These are phyloP conservation scores for Scheffersomyces amazonensis DNA, from an alignment of 805 yeast species.

Conservation along the genomic window DNA sequence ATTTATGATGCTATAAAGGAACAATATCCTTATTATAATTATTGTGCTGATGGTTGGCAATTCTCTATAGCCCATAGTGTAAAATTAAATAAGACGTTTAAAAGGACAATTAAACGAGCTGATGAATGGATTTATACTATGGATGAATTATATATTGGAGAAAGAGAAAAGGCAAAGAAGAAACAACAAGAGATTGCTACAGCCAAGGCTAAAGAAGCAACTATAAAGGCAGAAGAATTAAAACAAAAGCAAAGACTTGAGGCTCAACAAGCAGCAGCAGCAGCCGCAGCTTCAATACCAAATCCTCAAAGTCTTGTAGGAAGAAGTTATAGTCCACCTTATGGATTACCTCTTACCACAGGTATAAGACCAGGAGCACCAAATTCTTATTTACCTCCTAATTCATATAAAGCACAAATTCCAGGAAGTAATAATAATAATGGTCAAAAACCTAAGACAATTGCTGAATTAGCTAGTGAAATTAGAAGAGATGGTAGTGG, in stretches of 20 bases:
- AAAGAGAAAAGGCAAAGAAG: conserved; percentile 68
- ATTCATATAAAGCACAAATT: conserved; percentile 10
- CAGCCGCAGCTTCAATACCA: conserved; percentile 1
- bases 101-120: conserved; percentile 49
- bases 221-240: conserved; percentile 50
- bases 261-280: conserved; percentile 20
- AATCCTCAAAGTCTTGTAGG: conserved; percentile 20
- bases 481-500: conserved; percentile 29
- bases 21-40: conserved; percentile 84
- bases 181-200: conserved; percentile 65
- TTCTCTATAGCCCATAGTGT: conserved; percentile 88
- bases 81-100: conserved; percentile 79
- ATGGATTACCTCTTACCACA: conserved; percentile 17
- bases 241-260: conserved; percentile 39
- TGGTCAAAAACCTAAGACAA: conserved; percentile 34
- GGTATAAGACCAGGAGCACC: conserved; percentile 12
- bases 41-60: conserved; percentile 98
- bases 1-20: conserved; percentile 86
- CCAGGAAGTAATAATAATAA: conserved; percentile 5
- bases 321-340: conserved; percentile 22
- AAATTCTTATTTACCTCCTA: conserved; percentile 19
- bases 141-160: conserved; percentile 80
- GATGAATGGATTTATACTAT: conserved; percentile 90
- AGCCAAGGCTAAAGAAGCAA: conserved; percentile 56
- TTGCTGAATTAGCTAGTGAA: conserved; percentile 42